Conservation (phyloP, 208 protist genomes). For the Trypanosomatidae sp. region DNA sequence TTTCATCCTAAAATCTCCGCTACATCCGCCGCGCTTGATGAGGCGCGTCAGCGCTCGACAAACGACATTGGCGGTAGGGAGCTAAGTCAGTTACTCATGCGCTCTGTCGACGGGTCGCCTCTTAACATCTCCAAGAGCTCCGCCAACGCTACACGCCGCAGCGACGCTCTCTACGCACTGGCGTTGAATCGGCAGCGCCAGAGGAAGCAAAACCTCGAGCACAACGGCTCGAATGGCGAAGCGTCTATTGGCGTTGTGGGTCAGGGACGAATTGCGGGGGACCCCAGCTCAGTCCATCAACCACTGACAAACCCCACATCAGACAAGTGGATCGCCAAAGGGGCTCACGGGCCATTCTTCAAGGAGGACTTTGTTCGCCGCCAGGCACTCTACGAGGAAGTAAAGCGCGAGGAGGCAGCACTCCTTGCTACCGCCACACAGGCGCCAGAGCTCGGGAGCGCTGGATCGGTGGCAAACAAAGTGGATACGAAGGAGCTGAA, state of each 20-base stretch:
- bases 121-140: conserved; percentile 1
- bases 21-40: conserved; percentile 65
- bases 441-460: background rate
- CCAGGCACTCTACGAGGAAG: conserved; percentile 66
- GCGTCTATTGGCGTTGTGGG: background rate
- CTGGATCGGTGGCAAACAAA: background rate
- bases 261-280: background rate
- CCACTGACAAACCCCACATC: conserved; percentile 64
- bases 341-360: conserved; percentile 73
- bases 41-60: conserved; percentile 5
- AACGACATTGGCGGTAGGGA: background rate
- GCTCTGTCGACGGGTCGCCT: background rate
- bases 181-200: conserved; percentile 20
- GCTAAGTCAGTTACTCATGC: conserved; percentile 13
- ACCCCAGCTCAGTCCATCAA: conserved; percentile 14
- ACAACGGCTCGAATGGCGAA: background rate
- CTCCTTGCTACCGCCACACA: conserved; percentile 6
- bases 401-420: conserved; percentile 48
- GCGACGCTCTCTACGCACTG: conserved; percentile 22
- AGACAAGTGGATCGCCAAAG: conserved; percentile 66
- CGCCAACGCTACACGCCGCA: conserved; percentile 7
- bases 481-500: conserved; percentile 30
- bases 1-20: conserved; percentile 68
- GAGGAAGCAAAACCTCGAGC: background rate
- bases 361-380: conserved; percentile 63